Evolutionary conservation across 2,329 filamentous ascomycete genomes (phyloP).

Genomic region (Didymella exigua): DNA sequence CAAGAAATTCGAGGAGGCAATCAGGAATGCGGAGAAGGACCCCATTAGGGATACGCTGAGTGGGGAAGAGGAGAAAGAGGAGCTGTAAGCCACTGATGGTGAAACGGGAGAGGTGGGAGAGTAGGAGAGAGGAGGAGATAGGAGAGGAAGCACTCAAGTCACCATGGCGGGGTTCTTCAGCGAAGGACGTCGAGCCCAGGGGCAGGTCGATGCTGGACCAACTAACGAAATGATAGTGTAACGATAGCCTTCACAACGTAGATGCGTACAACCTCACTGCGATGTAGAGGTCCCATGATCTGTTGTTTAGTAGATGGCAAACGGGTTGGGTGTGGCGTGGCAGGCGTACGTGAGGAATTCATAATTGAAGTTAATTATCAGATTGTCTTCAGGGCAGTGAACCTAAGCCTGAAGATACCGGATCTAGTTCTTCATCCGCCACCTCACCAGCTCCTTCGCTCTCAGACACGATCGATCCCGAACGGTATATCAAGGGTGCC

Average conservation of each 20-base stretch:
- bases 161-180: slow-evolving; percentile 15
- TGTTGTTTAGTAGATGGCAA: background rate
- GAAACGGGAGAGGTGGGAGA: no score
- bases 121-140: background rate
- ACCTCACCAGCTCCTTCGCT: background rate
- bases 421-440: background rate
- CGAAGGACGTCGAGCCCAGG: slow-evolving; percentile 17
- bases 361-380: background rate
- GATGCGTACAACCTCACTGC: background rate
- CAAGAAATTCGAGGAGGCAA: slow-evolving; percentile 65
- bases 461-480: background rate
- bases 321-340: background rate
- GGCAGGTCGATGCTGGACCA: slow-evolving; percentile 5
- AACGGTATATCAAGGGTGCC: background rate
- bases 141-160: background rate
- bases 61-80: slow-evolving; percentile 35
- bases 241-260: background rate
- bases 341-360: background rate
- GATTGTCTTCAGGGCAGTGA: background rate
- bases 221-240: background rate
- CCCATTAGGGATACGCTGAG: slow-evolving; percentile 45
- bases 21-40: slow-evolving; percentile 66
- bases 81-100: slow-evolving; percentile 20
- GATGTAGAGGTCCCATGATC: background rate
- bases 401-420: background rate